Evolutionary conservation across 2,329 filamentous ascomycete species (phyloP).

Genomic region (Ceratocystis colombiana): DNA sequence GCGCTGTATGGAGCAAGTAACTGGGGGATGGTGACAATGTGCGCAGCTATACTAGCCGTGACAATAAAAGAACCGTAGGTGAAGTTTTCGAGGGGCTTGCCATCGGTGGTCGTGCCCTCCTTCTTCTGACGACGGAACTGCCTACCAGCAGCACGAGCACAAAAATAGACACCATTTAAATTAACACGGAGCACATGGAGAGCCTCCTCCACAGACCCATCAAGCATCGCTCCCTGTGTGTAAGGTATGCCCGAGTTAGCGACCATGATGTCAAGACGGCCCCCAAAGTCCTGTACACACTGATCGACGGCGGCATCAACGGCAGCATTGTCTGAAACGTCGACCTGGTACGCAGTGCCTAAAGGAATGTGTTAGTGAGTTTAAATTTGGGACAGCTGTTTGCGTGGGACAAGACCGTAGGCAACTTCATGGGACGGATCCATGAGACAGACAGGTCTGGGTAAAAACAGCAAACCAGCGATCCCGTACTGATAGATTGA

Average conservation of each 20-base stretch:
- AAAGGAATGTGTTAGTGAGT: constrained; percentile 17
- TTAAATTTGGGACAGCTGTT: background rate
- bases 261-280: constrained; percentile 43
- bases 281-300: constrained; percentile 30
- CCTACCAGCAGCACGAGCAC: constrained; percentile 56
- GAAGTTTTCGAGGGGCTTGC: constrained; percentile 51
- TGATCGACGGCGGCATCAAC: constrained; percentile 54
- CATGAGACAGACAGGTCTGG: background rate
- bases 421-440: background rate
- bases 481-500: background rate
- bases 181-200: constrained; percentile 60
- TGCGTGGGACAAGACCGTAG: background rate
- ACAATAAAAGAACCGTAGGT: constrained; percentile 62
- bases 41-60: constrained; percentile 68
- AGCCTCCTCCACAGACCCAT: constrained; percentile 55
- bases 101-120: constrained; percentile 53
- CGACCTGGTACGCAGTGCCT: constrained; percentile 54
- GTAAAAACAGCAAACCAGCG: background rate
- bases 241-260: constrained; percentile 55
- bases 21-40: constrained; percentile 69
- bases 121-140: constrained; percentile 62
- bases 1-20: constrained; percentile 64
- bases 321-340: constrained; percentile 33
- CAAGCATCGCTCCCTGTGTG: constrained; percentile 57
- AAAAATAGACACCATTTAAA: constrained; percentile 69